Base-by-base conservation (phyloP, 768 basidiomycete genomes). In the Termitomyces sp. region DNA sequence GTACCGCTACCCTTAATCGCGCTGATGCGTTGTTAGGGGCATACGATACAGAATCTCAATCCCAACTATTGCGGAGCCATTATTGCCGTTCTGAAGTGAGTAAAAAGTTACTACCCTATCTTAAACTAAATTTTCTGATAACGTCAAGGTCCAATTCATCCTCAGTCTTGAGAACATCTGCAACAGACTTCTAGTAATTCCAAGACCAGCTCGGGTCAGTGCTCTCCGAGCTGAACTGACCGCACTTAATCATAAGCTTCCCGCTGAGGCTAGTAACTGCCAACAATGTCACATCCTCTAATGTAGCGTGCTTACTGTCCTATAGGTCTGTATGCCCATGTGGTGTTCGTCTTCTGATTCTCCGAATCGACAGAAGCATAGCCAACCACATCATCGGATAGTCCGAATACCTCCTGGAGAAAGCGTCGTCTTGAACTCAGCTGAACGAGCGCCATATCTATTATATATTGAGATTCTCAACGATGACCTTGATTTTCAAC, bases 341-440 rank as follows among this genome's bases (percentile, higher is more conserved):
- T 92, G 91, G 90, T 92, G 90, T 66, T 70, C 80, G 12, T 87
- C 90, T 7, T 86, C 92, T 15, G 88, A 90, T 68, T 69, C 71
- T 26, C 75, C 78, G 26, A 70, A 69, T 57, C 63, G 71, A 22
- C 69, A 72, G 15, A 66, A 71, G 39, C 71, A 77, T 41, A 76
- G 81, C 6, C 77, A 83, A 65, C 84, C 90, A 5, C 96, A 98
- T 69, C 94, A 98, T 69, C 88, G 93, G 44, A 92, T 99, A 52
- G 94, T 98, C 51, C 87, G 97, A 62, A 96, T 99, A 66, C 95
- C 96, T 12, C 96, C 97, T 3, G 93, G 95, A 15, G 97, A 99
- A 75, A 90, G 92, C 56, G 97, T 98, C 46, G 97, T 98, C 10
- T 81, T 99, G 28, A 99, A 99, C 69, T 98, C 96, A 20, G 97